Evolutionary conservation across 768 basidiomycete genomes (phyloP), one percentile per base, ranked within the genome.

Genomic region (Naganishia vishniacii): DNA sequence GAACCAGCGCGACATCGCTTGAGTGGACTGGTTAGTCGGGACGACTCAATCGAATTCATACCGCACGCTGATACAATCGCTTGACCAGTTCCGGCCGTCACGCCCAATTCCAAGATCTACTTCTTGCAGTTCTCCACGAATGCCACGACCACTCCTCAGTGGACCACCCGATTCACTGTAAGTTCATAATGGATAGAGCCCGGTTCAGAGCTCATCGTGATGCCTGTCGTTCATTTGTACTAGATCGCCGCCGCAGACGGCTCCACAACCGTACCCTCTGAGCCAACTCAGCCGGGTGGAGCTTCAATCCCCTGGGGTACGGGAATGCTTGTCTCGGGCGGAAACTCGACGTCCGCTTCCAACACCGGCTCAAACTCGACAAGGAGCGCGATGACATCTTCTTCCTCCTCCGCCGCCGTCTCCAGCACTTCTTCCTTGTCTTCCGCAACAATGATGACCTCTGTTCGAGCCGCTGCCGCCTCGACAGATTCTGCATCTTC

Each of bases 91-190:
- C 74, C 74, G 20, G 71, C 68, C 5, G 74, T 75, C 23, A 56
- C 68, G 16, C 74, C 74, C 20, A 65, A 73, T 59, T 67, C 73
- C 48, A 68, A 70, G 65, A 75, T 75, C 64, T 75, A 75, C 67
- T 75, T 75, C 63, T 68, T 74, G 61, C 74, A 75, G 49, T 75
- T 75, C 66, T 70, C 73, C 15, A 66, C 67, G 15, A 29, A 37
- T 44, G 72, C 68, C 9, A 37, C 65, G 2, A 66, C 68, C n/a
- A 66, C 65, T 23, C 65, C 60, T 34, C 62, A 67, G 13, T 75
- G 74, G 74, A 73, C 73, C 31, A 75, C 74, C 23, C 71, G 74
- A 48, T 75, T 75, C 69, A 74, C 72, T 64, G 73, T 74, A 48
- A 65, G 73, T 70, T 37, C 37, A n/a, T 16, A 18, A 11, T n/a